These are phyloP conservation scores for Diutina catenulata DNA, from an alignment of 1,139 yeast species.

Conservation along the genomic window DNA sequence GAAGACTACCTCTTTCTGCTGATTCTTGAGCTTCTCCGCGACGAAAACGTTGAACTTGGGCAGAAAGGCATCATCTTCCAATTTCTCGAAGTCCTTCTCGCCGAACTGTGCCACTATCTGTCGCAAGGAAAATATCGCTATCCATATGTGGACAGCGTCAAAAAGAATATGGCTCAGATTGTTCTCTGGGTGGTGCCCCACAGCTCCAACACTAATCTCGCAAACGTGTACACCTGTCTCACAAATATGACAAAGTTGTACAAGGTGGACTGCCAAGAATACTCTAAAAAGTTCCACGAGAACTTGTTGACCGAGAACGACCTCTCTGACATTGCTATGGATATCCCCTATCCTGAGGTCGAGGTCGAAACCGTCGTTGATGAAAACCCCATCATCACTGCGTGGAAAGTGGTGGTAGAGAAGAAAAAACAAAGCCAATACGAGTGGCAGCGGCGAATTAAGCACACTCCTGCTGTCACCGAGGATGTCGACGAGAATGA, in stretches of 20 bases:
- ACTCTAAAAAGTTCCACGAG: slow-evolving; percentile 16
- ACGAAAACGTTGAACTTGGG: slow-evolving; percentile 38
- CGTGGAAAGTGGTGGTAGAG: slow-evolving; percentile 39
- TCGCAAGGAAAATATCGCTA: slow-evolving; percentile 22
- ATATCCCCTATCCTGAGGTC: slow-evolving; percentile 24
- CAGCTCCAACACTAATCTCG: slow-evolving; percentile 36
- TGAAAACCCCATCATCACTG: slow-evolving; percentile 20
- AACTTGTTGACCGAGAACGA: slow-evolving; percentile 25
- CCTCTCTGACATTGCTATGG: slow-evolving; percentile 18
- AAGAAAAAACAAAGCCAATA: slow-evolving; percentile 41
- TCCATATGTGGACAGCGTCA: slow-evolving; percentile 37
- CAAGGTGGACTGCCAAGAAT: slow-evolving; percentile 19
- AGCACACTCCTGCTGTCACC: slow-evolving; percentile 15
- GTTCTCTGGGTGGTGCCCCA: slow-evolving; percentile 42
- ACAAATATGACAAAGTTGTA: slow-evolving; percentile 26
- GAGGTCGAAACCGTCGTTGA: slow-evolving; percentile 14
- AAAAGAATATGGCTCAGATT: slow-evolving; percentile 32
- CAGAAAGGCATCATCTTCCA: slow-evolving; percentile 56
- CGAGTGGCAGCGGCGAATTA: slow-evolving; percentile 28
- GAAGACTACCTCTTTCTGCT: slow-evolving; percentile 67
- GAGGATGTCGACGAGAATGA: slow-evolving; percentile 17
- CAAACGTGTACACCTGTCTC: slow-evolving; percentile 28
- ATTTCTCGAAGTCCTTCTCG: slow-evolving; percentile 49
- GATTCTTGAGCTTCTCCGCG: slow-evolving; percentile 54
- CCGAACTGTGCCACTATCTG: slow-evolving; percentile 23